Conservation (phyloP, 768 basidiomycete genomes). For the Podaxis pistillaris region DNA sequence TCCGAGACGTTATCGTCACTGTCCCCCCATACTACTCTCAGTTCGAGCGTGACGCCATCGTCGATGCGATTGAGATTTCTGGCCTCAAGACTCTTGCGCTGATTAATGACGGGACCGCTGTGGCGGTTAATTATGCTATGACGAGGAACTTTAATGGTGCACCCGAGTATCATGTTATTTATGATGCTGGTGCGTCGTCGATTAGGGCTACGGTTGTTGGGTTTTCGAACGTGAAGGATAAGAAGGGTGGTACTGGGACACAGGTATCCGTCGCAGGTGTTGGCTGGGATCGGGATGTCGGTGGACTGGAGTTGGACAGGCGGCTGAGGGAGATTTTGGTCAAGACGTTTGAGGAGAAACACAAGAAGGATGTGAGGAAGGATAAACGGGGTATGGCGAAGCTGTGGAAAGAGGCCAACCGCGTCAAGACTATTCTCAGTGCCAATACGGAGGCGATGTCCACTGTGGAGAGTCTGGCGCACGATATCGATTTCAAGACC, state of each 20-base stretch:
- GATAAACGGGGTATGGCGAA: conserved; percentile 90
- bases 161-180: conserved; percentile 86
- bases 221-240: conserved; percentile 52
- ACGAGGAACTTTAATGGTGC: conserved; percentile 74
- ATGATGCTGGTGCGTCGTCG: conserved; percentile 88
- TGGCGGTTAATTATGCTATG: conserved; percentile 99
- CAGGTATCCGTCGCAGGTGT: conserved; percentile 77
- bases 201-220: conserved; percentile 76
- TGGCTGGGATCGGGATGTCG: conserved; percentile 73
- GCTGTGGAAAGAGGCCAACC: conserved; percentile 89
- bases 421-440: conserved; percentile 90
- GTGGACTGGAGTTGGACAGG: conserved; percentile 85
- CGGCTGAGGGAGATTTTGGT: conserved; percentile 79
- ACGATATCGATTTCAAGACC: conserved; percentile 87
- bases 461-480: conserved; percentile 85
- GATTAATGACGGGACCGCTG: conserved; percentile 90
- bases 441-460: conserved; percentile 83
- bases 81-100: conserved; percentile 82
- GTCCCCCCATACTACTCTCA: conserved; percentile 91
- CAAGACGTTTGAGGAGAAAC: conserved; percentile 68
- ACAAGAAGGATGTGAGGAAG: conserved; percentile 62
- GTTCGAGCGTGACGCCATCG: conserved; percentile 87
- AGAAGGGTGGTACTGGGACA: conserved; percentile 58
- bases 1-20: conserved; percentile 83
- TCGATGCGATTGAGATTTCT: conserved; percentile 89